Conservation (phyloP, 306 rosid species). For the Begonia peltatifolia region DNA sequence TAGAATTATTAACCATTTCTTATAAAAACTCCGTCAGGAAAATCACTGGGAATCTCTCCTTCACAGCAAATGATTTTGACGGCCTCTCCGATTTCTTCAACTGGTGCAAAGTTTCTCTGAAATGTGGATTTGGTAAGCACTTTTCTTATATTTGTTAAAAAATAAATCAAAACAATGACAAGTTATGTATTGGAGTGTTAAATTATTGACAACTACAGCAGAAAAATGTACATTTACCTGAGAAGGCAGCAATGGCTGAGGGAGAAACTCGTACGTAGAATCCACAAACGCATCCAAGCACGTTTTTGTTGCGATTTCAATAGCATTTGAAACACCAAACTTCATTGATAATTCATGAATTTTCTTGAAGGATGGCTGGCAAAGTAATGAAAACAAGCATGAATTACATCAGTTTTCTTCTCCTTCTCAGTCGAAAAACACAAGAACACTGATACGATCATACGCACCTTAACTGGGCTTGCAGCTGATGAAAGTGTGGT, state of each 20-base stretch:
- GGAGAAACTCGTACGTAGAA: slow-evolving; percentile 39
- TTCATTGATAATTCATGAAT: slow-evolving; percentile 6
- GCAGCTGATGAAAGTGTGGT: background rate
- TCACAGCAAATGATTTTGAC: slow-evolving; percentile 16
- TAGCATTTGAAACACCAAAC: slow-evolving; percentile 1
- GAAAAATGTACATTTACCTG: slow-evolving; percentile 18
- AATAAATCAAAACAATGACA: background rate
- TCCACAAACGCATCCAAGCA: slow-evolving; percentile 49
- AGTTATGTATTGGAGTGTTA: background rate
- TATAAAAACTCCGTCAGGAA: slow-evolving; percentile 46
- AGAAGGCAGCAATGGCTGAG: slow-evolving; percentile 47
- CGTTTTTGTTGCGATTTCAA: slow-evolving; percentile 13
- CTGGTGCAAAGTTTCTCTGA: slow-evolving; percentile 19
- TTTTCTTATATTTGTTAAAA: background rate
- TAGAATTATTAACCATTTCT: slow-evolving; percentile 38
- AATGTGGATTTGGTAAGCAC: background rate
- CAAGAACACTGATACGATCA: background rate
- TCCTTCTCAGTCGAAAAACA: background rate
- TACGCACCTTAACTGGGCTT: background rate
- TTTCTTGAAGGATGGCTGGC: slow-evolving; percentile 20
- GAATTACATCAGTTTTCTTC: background rate
- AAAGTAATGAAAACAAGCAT: background rate
- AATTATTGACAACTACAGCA: background rate
- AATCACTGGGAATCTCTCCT: slow-evolving; percentile 40
- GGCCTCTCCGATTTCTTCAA: slow-evolving; percentile 38